phyloP scores from a whole-genome alignment of 768 basidiomycete genomes.

The Boletus tomentosulus region DNA sequence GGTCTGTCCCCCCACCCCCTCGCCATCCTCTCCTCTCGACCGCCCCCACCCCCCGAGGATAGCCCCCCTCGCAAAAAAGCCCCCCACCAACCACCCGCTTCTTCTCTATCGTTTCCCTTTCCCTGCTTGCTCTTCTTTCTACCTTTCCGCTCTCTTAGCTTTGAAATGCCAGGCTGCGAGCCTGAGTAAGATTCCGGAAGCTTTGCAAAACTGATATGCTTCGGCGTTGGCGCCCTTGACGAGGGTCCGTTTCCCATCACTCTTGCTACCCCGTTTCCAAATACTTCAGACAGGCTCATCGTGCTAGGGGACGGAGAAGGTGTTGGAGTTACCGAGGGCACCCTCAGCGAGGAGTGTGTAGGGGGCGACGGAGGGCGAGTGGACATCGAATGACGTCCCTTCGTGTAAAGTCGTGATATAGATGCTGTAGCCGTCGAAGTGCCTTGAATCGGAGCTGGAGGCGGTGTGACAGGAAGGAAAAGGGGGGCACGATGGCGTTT shows the following conservation, averaged over 20 bases:
- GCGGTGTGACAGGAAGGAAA: conserved; percentile 38
- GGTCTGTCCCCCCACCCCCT: conserved; percentile 46
- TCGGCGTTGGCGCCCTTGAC: conserved; percentile 58
- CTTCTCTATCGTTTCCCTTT: conserved; percentile 30
- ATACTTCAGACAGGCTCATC: conserved; percentile 23
- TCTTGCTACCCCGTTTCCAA: conserved; percentile 28
- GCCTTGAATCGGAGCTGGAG: conserved; percentile 52
- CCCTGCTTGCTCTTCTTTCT: conserved; percentile 34
- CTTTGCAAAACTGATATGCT: conserved; percentile 75
- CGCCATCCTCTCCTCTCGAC: conserved; percentile 46
- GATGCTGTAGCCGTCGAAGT: conserved; percentile 76
- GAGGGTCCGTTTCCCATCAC: conserved; percentile 39
- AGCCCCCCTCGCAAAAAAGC: conserved; percentile 17
- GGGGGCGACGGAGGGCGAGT: conserved; percentile 63
- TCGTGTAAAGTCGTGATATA: conserved; percentile 72
- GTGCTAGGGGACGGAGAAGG: conserved; percentile 34
- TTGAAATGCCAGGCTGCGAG: conserved; percentile 31
- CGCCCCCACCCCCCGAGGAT: conserved; percentile 22
- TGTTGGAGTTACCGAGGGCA: conserved; percentile 34
- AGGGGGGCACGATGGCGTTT: conserved; percentile 16
- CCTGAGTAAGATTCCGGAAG: conserved; percentile 63
- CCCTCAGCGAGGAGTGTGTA: conserved; percentile 44
- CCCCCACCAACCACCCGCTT: conserved; percentile 23
- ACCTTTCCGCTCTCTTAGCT: conserved; percentile 30
- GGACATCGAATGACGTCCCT: conserved; percentile 53